Evolutionary conservation across 495 filamentous ascomycete genomes (phyloP), one percentile per base, ranked within the genome.

Genomic region (Aspergillus cavernicola): DNA sequence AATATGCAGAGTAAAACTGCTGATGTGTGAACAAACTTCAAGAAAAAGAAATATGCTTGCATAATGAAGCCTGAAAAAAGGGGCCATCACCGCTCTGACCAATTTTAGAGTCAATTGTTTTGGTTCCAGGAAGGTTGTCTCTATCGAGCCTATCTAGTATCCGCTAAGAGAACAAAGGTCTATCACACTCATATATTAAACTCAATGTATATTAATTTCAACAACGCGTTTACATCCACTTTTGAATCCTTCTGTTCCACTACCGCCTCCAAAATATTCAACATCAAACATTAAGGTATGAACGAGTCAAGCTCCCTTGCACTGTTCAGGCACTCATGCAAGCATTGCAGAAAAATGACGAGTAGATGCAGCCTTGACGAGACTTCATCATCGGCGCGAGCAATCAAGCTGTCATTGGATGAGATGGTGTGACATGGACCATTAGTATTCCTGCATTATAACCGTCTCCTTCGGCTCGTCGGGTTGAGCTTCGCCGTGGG

Each of bases 41-140:
- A n/a, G n/a, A 22, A 24, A 24, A 43, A 16, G 12, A 16, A 33
- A 40, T 12, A 29, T 32, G 28, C 38, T 15, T 36, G 28, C 38
- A 13, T 29, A 16, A 18, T 43, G 15, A n/a, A 45, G 41, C 40
- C 50, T 53, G 39, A 44, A 53, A 53, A 52, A 53, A 38, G 50
- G 50, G 50, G 50, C 50, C 50, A 28, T 29, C 24, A 28, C 37
- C 48, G 39, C 15, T 37, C 31, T 23, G 22, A 24, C 32, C 31
- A 49, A 23, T n/a, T 6, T 37, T 28, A n/a, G n/a, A n/a, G n/a
- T n/a, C n/a, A n/a, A n/a, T n/a, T n/a, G n/a, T n/a, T n/a, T n/a
- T n/a, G n/a, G n/a, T n/a, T n/a, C n/a, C n/a, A n/a, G n/a, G n/a
- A n/a, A n/a, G n/a, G n/a, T n/a, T n/a, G n/a, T n/a, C n/a, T n/a